phyloP scores from a whole-genome alignment of 148 eudicot species.

The Vaccinium macrocarpon region DNA sequence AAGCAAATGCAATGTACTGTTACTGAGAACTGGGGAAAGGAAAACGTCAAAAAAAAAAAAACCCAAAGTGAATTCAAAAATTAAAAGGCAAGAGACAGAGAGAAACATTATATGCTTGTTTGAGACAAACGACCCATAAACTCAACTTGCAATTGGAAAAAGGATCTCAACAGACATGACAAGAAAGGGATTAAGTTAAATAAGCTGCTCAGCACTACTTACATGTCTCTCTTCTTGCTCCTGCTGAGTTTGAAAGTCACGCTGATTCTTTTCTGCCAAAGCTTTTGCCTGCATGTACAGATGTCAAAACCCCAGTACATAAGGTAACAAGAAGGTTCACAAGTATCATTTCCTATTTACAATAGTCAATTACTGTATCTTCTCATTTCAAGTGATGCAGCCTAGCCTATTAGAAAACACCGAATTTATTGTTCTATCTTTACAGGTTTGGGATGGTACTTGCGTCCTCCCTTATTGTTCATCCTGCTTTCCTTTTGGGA shows the following conservation, averaged over 20 bases:
- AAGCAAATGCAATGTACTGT: neutral
- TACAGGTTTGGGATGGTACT: neutral
- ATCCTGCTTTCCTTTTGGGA: neutral
- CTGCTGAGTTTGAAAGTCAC: conserved; percentile 64
- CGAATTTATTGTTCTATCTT: neutral
- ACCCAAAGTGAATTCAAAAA: neutral
- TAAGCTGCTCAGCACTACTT: conserved; percentile 24
- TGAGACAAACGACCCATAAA: neutral
- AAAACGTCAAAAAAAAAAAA: no score
- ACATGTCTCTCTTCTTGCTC: conserved; percentile 90
- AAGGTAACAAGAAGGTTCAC: conserved; percentile 4
- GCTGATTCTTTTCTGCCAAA: conserved; percentile 68
- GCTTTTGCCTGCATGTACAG: conserved; percentile 53
- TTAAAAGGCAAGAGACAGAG: conserved; percentile 5
- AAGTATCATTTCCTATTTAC: neutral
- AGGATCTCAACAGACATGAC: neutral
- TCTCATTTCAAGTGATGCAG: conserved; percentile 6
- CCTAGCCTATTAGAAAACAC: conserved; percentile 9
- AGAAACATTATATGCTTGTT: conserved; percentile 6
- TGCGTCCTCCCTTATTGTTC: neutral
- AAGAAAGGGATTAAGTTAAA: neutral
- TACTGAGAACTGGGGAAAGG: neutral
- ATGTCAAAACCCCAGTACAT: neutral
- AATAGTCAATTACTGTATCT: neutral
- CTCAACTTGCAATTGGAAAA: neutral